phyloP scores from a whole-genome alignment of 2,329 filamentous ascomycete species.

The Neophaeococcomyces mojaviensis region DNA sequence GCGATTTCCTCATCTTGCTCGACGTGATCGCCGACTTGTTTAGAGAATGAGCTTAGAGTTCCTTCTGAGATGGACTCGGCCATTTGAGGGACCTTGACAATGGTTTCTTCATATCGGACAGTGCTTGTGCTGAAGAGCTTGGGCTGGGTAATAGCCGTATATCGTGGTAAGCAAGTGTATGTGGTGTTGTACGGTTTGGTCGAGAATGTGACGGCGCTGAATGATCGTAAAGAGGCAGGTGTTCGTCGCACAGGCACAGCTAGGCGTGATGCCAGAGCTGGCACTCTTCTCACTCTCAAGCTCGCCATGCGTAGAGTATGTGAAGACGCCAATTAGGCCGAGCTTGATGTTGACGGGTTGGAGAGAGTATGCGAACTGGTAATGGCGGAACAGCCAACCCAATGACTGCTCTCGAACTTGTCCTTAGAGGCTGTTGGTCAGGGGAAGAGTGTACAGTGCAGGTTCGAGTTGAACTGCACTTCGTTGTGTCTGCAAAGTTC shows the following conservation, averaged over 20 bases:
- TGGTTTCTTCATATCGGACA: conserved; percentile 55
- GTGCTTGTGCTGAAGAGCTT: conserved; percentile 22
- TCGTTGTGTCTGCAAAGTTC: too few relatives aligned
- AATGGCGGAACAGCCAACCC: conserved; percentile 2
- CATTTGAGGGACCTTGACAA: conserved; percentile 95
- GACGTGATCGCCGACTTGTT: conserved; percentile 87
- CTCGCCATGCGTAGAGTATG: conserved; percentile 15
- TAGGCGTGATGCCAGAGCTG: conserved; percentile 17
- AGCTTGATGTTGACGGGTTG: conserved; percentile 8
- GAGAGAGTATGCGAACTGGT: not conserved
- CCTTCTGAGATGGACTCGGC: conserved; percentile 98
- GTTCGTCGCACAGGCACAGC: conserved; percentile 12
- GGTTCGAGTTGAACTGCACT: too few relatives aligned
- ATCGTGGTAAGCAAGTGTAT: conserved; percentile 1
- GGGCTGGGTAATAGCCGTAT: conserved; percentile 5
- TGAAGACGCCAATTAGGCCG: conserved; percentile 7
- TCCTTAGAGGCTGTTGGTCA: too few relatives aligned
- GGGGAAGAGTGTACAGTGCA: too few relatives aligned
- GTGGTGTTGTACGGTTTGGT: conserved; percentile 8
- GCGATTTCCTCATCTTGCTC: conserved; percentile 96
- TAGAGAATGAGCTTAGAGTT: conserved; percentile 90
- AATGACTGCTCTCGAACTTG: conserved; percentile 9
- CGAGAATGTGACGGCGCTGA: conserved; percentile 16
- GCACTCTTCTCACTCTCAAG: conserved; percentile 18
- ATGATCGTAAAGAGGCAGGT: conserved; percentile 14